phyloP scores from a whole-genome alignment of 2,329 filamentous ascomycete genomes.

The Fusarium circinatum region DNA sequence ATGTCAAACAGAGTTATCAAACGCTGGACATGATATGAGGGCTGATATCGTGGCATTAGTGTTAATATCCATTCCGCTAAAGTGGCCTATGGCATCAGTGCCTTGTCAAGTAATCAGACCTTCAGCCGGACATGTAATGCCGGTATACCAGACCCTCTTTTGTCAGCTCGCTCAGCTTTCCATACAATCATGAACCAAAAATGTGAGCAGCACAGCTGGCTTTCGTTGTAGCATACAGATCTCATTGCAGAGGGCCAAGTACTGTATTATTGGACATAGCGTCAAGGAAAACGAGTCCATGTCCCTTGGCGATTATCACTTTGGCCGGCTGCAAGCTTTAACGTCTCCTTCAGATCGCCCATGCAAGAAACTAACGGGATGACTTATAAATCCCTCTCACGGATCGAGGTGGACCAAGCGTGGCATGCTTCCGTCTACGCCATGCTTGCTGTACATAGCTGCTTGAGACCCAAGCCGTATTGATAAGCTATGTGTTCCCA shows the following conservation, averaged over 20 bases:
- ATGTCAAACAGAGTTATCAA: not conserved
- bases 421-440: not conserved
- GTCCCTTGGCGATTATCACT: not conserved
- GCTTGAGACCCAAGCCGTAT: not conserved
- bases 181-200: not conserved
- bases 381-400: constrained; percentile 6
- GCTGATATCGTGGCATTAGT: not conserved
- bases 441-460: not conserved
- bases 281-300: not conserved
- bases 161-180: not conserved
- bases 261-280: not conserved
- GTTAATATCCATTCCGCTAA: not conserved
- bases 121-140: not conserved
- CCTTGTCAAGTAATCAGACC: not conserved
- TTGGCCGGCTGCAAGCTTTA: constrained; percentile 1
- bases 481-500: not conserved
- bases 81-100: not conserved
- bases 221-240: not conserved
- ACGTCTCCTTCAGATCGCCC: not conserved
- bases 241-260: not conserved
- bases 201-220: not conserved
- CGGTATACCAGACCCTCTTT: not conserved
- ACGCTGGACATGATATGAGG: not conserved
- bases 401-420: not conserved
- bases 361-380: not conserved